Conservation (phyloP, 2,329 filamentous ascomycete species). For the Fusarium transvaalense region DNA sequence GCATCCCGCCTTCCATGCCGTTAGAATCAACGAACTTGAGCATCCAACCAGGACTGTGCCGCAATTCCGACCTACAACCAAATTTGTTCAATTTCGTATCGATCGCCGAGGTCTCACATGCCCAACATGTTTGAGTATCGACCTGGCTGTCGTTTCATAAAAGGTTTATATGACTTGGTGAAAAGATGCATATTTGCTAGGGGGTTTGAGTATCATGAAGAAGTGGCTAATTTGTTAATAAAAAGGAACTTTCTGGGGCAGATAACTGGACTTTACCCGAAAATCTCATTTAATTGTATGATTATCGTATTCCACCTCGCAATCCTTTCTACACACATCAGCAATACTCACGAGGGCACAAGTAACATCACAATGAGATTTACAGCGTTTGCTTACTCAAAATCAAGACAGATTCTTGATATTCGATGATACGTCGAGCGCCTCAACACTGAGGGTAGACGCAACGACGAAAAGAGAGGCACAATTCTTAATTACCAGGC, state of each 20-base stretch:
- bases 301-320: background rate
- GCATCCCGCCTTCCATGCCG: background rate
- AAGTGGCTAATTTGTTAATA: background rate
- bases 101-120: constrained; percentile 28
- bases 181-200: background rate
- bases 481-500: too few relatives aligned
- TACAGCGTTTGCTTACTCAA: background rate
- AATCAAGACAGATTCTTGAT: background rate
- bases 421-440: background rate
- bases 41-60: constrained; percentile 14
- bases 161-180: background rate
- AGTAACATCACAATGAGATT: background rate
- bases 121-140: background rate
- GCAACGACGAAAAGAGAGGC: background rate
- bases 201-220: background rate
- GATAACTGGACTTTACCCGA: background rate
- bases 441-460: background rate
- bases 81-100: background rate
- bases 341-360: background rate
- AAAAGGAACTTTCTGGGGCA: background rate
- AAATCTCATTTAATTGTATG: background rate
- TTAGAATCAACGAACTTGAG: background rate
- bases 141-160: background rate
- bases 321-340: background rate
- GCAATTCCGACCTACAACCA: constrained; percentile 9